Conservation (phyloP, 148 eudicot genomes). For the Nyssa sinensis region DNA sequence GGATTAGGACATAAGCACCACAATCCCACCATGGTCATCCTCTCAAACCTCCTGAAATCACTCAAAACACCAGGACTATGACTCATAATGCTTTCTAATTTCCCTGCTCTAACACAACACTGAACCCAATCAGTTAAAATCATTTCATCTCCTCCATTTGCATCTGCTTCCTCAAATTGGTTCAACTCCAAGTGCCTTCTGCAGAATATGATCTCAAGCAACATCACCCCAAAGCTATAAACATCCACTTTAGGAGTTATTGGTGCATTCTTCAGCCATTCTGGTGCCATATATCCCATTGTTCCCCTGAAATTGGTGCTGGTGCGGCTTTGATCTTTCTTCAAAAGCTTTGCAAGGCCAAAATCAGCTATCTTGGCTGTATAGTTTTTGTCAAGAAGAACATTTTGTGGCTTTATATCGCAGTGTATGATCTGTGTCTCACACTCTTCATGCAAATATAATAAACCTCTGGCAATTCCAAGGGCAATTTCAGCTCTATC, state of each 20-base stretch:
- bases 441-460: no score
- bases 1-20: no score
- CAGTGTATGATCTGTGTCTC: slow-evolving; percentile 39
- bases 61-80: no score
- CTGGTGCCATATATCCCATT: slow-evolving; percentile 41
- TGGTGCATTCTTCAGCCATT: slow-evolving; percentile 33
- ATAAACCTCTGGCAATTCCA: no score
- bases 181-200: background rate
- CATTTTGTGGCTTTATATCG: slow-evolving; percentile 38
- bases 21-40: no score
- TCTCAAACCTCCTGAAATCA: no score
- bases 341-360: slow-evolving; percentile 40
- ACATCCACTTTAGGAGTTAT: slow-evolving; percentile 32
- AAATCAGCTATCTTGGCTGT: slow-evolving; percentile 37
- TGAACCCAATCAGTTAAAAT: no score
- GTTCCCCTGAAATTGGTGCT: slow-evolving; percentile 32
- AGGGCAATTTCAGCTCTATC: no score
- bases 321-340: slow-evolving; percentile 24
- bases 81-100: no score
- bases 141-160: no score
- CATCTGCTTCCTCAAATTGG: no score
- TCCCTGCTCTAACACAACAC: no score
- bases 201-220: slow-evolving; percentile 36
- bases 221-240: slow-evolving; percentile 30
- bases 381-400: slow-evolving; percentile 30